Evolutionary conservation across 805 yeast species (phyloP).

Genomic region (Suhomyces kilbournensis): DNA sequence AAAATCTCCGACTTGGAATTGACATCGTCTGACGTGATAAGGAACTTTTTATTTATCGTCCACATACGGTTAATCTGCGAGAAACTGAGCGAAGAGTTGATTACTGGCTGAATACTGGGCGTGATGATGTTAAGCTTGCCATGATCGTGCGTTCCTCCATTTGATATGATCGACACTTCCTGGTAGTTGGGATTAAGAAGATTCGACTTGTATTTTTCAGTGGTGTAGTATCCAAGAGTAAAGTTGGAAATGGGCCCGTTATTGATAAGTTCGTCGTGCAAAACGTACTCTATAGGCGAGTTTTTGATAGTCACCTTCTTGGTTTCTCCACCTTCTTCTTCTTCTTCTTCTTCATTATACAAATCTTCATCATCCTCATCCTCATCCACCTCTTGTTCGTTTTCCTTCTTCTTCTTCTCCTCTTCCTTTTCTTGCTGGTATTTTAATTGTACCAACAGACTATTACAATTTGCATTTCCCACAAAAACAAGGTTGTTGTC

Average conservation of each 20-base stretch:
- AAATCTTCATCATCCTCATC: conserved; percentile 40
- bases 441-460: conserved; percentile 46
- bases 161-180: conserved; percentile 65
- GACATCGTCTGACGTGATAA: conserved; percentile 68
- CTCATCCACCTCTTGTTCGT: conserved; percentile 4
- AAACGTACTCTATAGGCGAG: conserved; percentile 4
- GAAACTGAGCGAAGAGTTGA: conserved; percentile 66
- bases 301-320: conserved; percentile 1
- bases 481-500: conserved; percentile 50
- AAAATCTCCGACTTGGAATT: conserved; percentile 67
- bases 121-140: conserved; percentile 60
- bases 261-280: conserved; percentile 54
- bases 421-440: conserved; percentile 16
- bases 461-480: conserved; percentile 59
- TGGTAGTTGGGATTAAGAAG: conserved; percentile 63
- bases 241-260: conserved; percentile 74
- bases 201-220: conserved; percentile 55
- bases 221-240: conserved; percentile 58
- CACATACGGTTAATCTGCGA: conserved; percentile 73
- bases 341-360: conserved; percentile 34
- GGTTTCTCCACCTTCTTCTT: conserved; percentile 22
- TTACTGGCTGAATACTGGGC: conserved; percentile 65
- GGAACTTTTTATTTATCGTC: conserved; percentile 62
- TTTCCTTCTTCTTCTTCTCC: not conserved
- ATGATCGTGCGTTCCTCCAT: conserved; percentile 60